Evolutionary conservation across 306 rosid species (phyloP), one percentile per base, ranked within the genome.

Genomic region (Geum urbanum): DNA sequence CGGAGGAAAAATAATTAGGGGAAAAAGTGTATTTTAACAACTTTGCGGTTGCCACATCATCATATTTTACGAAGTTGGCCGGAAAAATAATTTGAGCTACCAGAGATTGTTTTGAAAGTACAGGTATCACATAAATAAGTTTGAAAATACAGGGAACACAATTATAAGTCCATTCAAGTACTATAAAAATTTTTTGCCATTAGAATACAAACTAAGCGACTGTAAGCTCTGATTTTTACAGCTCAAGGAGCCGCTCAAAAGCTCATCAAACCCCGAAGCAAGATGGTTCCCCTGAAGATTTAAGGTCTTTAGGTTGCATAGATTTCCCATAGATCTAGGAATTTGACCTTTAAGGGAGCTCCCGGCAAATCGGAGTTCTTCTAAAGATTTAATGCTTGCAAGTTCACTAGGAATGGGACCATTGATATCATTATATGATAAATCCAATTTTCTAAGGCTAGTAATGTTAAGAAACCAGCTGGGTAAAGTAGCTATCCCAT

Each of bases 391-490:
- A 2, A 60, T 45, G 66, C 19, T 15, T 37, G 27, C 46, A 80
- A 69, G 58, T 53, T 69, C 59, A 54, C 9, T 5, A 15, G 20
- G 45, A 14, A 59, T 6, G 9, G 44, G 65, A 59, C 45, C 65
- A 35, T 2, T 2, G 12, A 35, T 7, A 35, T 0, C 0, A 6
- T 60, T 39, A 5, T 5, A 9, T 9, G 20, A 14, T 16, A 39
- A 3, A 8, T 60, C 22, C 2, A 60, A 5, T 15, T 37, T 60
- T 7, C 5, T 60, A 8, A 84, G 40, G 69, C 77, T 77, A 66
- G 55, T 77, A 16, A 77, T 57, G 27, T 77, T 74, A 11, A 53
- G 52, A 57, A 80, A 70, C 84, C 87, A 80, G 7, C 40, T 35
- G n/a, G 85, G 87, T 44, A 84, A 57, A 8, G 45, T 49, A 49